Percentiles rank a stretch among this genome's conserved stretches.
Conservation (phyloP, 2,329 filamentous ascomycete genomes). For the Cladophialophora psammophila region DNA sequence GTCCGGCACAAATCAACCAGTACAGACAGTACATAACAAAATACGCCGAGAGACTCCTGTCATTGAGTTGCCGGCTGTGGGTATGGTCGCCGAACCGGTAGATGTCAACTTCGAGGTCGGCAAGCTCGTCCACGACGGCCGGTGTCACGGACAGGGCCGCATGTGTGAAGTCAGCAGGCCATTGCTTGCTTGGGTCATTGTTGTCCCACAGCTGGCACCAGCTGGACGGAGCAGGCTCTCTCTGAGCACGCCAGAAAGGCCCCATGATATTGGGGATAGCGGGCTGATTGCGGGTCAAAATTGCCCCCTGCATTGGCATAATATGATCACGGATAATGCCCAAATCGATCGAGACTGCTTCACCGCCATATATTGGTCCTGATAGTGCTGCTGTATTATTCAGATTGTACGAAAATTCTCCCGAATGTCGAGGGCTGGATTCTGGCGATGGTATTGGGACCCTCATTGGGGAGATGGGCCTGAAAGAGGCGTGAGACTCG, state of each 20-base stretch:
- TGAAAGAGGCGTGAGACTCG: constrained; percentile 3
- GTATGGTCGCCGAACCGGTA: constrained; percentile 20
- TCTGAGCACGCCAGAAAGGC: constrained; percentile 16
- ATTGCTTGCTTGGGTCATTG: constrained; percentile 15
- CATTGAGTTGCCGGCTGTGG: constrained; percentile 26
- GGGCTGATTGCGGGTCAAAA: constrained; percentile 6
- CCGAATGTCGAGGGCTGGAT: constrained; percentile 19
- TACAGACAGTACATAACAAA: constrained; percentile 30
- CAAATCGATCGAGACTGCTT: background rate
- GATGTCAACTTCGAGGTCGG: constrained; percentile 22
- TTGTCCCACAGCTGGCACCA: constrained; percentile 15
- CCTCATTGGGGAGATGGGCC: constrained; percentile 20
- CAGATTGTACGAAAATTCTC: background rate
- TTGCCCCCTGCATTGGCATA: background rate
- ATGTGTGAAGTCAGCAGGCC: constrained; percentile 23
- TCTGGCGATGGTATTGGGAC: constrained; percentile 22
- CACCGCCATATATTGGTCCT: background rate
- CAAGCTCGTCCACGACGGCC: constrained; percentile 17
- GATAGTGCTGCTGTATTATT: background rate
- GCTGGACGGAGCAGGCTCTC: background rate
- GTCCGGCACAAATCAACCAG: constrained; percentile 31
- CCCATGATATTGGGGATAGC: constrained; percentile 18
- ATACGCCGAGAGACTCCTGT: constrained; percentile 13
- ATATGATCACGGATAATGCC: background rate
- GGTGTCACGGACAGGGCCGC: constrained; percentile 21